Evolutionary conservation across 2,329 filamentous ascomycete genomes (phyloP).

Genomic region (Epicoccum nigrum): DNA sequence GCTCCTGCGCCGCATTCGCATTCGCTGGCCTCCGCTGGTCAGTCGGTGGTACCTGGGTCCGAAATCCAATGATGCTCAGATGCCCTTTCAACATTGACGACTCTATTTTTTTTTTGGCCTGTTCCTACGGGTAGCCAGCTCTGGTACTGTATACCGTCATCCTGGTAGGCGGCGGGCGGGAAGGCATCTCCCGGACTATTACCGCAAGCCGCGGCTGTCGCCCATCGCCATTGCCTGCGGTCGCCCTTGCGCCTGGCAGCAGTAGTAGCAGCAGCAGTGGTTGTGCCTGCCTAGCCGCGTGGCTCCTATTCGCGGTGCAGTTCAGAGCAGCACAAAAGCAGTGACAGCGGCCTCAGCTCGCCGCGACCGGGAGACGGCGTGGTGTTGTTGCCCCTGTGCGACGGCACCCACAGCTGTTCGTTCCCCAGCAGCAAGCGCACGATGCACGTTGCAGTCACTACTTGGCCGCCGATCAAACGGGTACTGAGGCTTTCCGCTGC

Average conservation of each 20-base stretch:
- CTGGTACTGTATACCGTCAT: slow-evolving; percentile 21
- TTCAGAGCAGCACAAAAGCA: slow-evolving; percentile 1
- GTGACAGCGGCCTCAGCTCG: slow-evolving; percentile 20
- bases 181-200: slow-evolving; percentile 19
- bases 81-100: too few species aligned
- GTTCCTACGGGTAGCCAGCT: not conserved
- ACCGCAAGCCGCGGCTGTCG: slow-evolving; percentile 17
- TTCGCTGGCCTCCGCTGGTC: slow-evolving; percentile 1
- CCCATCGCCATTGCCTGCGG: slow-evolving; percentile 18
- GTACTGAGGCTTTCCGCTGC: slow-evolving; percentile 42
- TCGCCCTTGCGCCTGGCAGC: slow-evolving; percentile 12
- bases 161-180: slow-evolving; percentile 27
- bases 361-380: slow-evolving; percentile 10
- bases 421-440: slow-evolving; percentile 28
- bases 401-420: slow-evolving; percentile 12
- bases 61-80: not conserved
- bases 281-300: too few species aligned
- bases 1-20: not conserved
- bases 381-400: slow-evolving; percentile 17
- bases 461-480: slow-evolving; percentile 48
- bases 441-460: slow-evolving; percentile 41
- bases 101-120: not conserved
- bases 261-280: slow-evolving; percentile 20
- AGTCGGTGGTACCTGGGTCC: not conserved
- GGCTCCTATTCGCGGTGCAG: too few species aligned